Evolutionary conservation across 2,329 filamentous ascomycete genomes (phyloP).

Genomic region (Graphilbum fragrans): DNA sequence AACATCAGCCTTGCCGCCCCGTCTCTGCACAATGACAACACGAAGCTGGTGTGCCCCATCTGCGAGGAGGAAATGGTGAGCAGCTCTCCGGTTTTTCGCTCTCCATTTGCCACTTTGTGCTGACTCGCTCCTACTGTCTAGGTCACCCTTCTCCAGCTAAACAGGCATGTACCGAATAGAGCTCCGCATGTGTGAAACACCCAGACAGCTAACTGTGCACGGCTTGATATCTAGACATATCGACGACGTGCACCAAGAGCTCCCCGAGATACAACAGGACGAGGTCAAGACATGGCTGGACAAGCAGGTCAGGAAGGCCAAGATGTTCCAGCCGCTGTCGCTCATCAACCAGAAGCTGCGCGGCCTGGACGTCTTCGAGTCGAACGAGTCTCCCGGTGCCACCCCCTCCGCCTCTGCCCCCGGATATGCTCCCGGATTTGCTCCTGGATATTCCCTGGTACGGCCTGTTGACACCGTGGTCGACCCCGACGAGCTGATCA

Average conservation of each 20-base stretch:
- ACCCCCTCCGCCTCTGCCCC: too few relatives aligned
- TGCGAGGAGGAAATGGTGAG: conserved; percentile 94
- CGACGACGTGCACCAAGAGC: conserved; percentile 81
- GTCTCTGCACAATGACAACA: conserved; percentile 43
- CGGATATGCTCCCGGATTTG: not conserved
- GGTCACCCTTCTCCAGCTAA: conserved; percentile 87
- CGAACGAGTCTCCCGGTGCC: conserved; percentile 55
- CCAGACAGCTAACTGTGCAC: too few relatives aligned
- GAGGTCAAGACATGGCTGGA: conserved; percentile 97
- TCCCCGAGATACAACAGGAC: conserved; percentile 79
- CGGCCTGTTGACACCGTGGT: conserved; percentile 28
- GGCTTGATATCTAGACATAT: conserved; percentile 39
- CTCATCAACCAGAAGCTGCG: conserved; percentile 89
- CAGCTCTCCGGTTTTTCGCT: not conserved
- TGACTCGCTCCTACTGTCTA: conserved; percentile 20
- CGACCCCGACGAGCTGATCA: conserved; percentile 86
- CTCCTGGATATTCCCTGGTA: conserved; percentile 23
- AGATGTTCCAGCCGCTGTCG: conserved; percentile 82
- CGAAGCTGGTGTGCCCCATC: conserved; percentile 83
- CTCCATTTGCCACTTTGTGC: not conserved
- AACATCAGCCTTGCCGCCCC: conserved; percentile 58
- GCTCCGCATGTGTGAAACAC: not conserved
- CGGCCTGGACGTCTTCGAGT: conserved; percentile 85
- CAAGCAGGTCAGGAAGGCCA: conserved; percentile 85
- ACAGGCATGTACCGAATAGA: conserved; percentile 41